These are phyloP conservation scores for Saturnispora dispora DNA, from an alignment of 805 yeast species.

Conservation along the genomic window DNA sequence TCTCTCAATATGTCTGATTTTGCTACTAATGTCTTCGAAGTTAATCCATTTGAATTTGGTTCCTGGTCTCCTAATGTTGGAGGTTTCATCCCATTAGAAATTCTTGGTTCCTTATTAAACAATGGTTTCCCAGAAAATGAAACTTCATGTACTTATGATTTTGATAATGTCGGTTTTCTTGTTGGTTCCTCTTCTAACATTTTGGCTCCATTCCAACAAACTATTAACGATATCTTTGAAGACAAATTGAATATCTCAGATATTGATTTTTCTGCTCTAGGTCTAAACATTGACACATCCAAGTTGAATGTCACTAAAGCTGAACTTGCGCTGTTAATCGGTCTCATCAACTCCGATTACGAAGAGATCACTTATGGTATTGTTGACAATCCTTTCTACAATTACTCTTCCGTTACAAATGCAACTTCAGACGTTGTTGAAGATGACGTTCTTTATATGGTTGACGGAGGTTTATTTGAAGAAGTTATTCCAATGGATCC, in stretches of 20 bases:
- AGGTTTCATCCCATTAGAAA: constrained; percentile 54
- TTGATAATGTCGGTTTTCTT: constrained; percentile 69
- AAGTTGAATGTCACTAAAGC: constrained; percentile 11
- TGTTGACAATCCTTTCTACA: constrained; percentile 36
- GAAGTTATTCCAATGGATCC: constrained; percentile 62
- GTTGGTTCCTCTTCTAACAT: constrained; percentile 72
- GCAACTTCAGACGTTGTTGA: constrained; percentile 19
- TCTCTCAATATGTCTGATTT: constrained; percentile 39
- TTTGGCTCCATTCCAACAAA: constrained; percentile 29
- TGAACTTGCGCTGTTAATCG: constrained; percentile 12
- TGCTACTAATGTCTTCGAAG: constrained; percentile 52
- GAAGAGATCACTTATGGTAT: constrained; percentile 37
- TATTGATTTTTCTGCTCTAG: constrained; percentile 11
- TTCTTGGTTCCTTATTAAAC: constrained; percentile 53
- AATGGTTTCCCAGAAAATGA: constrained; percentile 44
- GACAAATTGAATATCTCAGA: constrained; percentile 10
- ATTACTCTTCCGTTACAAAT: constrained; percentile 25
- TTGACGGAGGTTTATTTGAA: constrained; percentile 28
- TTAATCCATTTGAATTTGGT: constrained; percentile 66
- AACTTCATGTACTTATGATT: constrained; percentile 49
- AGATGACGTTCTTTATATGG: constrained; percentile 15
- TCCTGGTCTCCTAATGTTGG: constrained; percentile 70
- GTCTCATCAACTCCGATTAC: constrained; percentile 36
- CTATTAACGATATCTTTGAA: constrained; percentile 11
- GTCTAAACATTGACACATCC: constrained; percentile 14